Conservation (phyloP, 2,329 filamentous ascomycete species). For the Fusarium robinianum region DNA sequence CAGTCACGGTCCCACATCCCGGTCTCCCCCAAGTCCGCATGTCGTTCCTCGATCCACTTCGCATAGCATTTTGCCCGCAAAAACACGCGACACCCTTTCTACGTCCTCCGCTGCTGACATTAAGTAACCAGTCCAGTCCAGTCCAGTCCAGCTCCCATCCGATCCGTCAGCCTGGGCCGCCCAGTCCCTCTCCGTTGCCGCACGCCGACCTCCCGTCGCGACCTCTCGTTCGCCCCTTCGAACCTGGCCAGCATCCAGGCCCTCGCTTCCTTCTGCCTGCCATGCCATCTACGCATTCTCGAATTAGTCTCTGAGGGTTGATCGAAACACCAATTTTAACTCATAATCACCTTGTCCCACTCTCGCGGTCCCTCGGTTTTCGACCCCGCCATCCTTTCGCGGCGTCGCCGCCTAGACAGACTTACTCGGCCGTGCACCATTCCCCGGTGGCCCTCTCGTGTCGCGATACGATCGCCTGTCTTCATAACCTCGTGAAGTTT, state of each 20-base stretch:
- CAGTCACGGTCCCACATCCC: slow-evolving; percentile 36
- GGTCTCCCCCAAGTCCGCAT: slow-evolving; percentile 32
- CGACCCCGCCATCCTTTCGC: slow-evolving; percentile 31
- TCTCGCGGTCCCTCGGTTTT: slow-evolving; percentile 23
- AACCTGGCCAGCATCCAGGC: slow-evolving; percentile 9
- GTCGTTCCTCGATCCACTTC: slow-evolving; percentile 33
- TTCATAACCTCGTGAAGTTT: neutral
- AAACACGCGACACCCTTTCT: slow-evolving; percentile 35
- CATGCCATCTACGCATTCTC: slow-evolving; percentile 29
- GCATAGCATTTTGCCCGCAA: slow-evolving; percentile 35
- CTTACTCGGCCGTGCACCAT: slow-evolving; percentile 19
- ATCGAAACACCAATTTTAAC: slow-evolving; percentile 26
- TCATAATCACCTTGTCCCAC: slow-evolving; percentile 31
- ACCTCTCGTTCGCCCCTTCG: slow-evolving; percentile 4
- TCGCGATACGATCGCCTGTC: neutral
- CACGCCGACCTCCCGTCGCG: slow-evolving; percentile 15
- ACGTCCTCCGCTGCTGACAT: slow-evolving; percentile 30
- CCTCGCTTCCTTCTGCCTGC: slow-evolving; percentile 17
- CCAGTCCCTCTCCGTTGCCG: slow-evolving; percentile 6
- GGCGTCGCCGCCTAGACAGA: slow-evolving; percentile 17
- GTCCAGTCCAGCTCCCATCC: slow-evolving; percentile 15
- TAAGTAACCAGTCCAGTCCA: slow-evolving; percentile 28
- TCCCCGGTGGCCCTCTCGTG: too few relatives aligned
- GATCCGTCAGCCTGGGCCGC: slow-evolving; percentile 23
- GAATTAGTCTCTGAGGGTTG: slow-evolving; percentile 30